Percentiles rank a stretch among this genome's conserved stretches.
phyloP scores from a whole-genome alignment of 2,329 filamentous ascomycete genomes.

The Calonectria henricotiae region DNA sequence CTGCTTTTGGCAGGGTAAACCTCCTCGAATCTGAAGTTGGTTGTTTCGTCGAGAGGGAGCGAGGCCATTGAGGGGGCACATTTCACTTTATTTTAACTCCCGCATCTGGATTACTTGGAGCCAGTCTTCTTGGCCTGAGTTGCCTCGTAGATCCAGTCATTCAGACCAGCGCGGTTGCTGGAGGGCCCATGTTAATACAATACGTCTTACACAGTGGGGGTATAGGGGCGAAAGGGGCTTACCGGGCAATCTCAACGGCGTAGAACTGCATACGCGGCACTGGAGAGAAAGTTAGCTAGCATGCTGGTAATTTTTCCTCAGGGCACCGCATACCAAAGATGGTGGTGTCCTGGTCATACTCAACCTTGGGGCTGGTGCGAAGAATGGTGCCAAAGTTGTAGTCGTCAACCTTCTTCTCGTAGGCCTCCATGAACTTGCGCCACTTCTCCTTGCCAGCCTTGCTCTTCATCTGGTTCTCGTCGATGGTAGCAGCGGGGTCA shows the following conservation, averaged over 20 bases:
- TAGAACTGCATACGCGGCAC: conserved; percentile 74
- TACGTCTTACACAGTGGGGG: neutral
- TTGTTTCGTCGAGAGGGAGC: conserved; percentile 28
- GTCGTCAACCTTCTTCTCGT: conserved; percentile 96
- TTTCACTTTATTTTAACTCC: conserved; percentile 29
- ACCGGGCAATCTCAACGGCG: conserved; percentile 69
- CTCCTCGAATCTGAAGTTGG: neutral
- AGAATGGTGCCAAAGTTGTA: conserved; percentile 99
- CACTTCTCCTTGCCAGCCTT: conserved; percentile 94
- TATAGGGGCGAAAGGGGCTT: conserved; percentile 4
- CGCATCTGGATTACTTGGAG: conserved; percentile 45
- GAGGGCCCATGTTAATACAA: conserved; percentile 59
- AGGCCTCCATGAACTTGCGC: conserved; percentile 94
- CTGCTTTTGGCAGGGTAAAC: conserved; percentile 11
- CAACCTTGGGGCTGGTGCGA: conserved; percentile 81
- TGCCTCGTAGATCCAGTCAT: conserved; percentile 97
- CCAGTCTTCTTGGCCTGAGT: conserved; percentile 73
- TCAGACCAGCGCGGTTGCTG: conserved; percentile 89
- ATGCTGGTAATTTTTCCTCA: neutral
- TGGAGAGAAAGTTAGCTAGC: conserved; percentile 42
- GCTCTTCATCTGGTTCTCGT: conserved; percentile 98
- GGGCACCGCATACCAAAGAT: conserved; percentile 80
- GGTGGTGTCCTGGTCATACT: conserved; percentile 91
- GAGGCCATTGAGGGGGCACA: neutral
- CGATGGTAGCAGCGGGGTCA: conserved; percentile 83